Evolutionary conservation across 495 filamentous ascomycete genomes (phyloP).

Genomic region (Hypoxylon rickii): DNA sequence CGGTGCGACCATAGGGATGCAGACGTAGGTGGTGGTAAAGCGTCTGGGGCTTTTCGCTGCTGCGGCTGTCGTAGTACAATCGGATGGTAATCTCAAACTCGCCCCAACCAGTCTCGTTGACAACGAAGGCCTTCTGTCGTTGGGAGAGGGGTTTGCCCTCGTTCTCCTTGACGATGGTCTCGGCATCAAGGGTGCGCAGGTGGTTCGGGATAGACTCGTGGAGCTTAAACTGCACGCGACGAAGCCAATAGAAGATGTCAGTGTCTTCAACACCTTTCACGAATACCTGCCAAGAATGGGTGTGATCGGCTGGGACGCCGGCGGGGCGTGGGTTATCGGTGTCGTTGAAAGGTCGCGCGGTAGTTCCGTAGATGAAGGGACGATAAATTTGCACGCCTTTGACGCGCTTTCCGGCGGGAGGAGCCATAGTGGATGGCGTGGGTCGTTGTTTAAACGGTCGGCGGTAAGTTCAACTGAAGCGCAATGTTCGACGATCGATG

Average conservation of each 20-base stretch:
- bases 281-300: conserved; percentile 92
- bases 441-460: too few species aligned
- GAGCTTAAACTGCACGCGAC: conserved; percentile 96
- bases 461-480: too few species aligned
- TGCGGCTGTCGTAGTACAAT: conserved; percentile 84
- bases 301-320: conserved; percentile 80
- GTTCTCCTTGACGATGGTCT: conserved; percentile 54
- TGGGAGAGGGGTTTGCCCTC: conserved; percentile 57
- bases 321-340: conserved; percentile 61
- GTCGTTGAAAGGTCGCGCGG: conserved; percentile 72
- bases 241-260: conserved; percentile 93
- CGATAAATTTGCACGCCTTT: conserved; percentile 76
- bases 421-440: conserved; percentile 50
- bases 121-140: conserved; percentile 61
- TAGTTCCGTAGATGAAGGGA: conserved; percentile 82
- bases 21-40: conserved; percentile 88
- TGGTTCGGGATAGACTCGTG: conserved; percentile 93
- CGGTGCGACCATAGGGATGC: conserved; percentile 80
- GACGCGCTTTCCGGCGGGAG: conserved; percentile 58
- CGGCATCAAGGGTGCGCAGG: conserved; percentile 69
- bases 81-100: conserved; percentile 96
- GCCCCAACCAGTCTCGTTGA: conserved; percentile 93
- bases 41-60: conserved; percentile 86
- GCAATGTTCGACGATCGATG: too few species aligned
- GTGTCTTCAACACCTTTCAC: conserved; percentile 83